Evolutionary conservation across 2,329 filamentous ascomycete genomes (phyloP).

Genomic region (Ophiostoma perfectum): DNA sequence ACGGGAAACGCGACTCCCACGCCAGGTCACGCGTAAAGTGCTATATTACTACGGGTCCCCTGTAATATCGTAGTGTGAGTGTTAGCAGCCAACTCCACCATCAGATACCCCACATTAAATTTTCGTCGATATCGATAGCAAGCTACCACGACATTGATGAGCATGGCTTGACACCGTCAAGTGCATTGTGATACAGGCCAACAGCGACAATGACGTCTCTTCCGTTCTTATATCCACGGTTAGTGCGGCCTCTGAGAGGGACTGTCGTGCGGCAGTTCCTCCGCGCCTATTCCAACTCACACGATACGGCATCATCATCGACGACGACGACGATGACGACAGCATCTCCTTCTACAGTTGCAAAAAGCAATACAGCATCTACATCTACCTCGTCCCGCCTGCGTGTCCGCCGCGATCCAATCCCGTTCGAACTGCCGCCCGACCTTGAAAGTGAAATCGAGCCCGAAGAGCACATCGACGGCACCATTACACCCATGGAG

Average conservation of each 20-base stretch:
- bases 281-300: background rate
- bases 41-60: background rate
- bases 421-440: constrained; percentile 48
- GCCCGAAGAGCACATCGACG: constrained; percentile 26
- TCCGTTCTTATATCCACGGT: background rate
- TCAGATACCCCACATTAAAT: background rate
- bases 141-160: background rate
- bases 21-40: constrained; percentile 22
- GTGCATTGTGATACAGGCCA: background rate
- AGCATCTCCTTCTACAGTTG: background rate
- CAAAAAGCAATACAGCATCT: background rate
- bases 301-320: background rate
- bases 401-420: constrained; percentile 33
- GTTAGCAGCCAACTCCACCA: background rate
- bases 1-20: background rate
- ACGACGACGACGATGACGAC: background rate
- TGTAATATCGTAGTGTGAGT: background rate
- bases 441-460: constrained; percentile 34
- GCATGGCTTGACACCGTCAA: background rate
- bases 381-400: background rate
- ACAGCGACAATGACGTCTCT: constrained; percentile 6
- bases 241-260: background rate
- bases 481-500: constrained; percentile 55
- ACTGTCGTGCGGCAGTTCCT: constrained; percentile 11
- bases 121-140: background rate